Base-by-base conservation (phyloP, 148 eudicot genomes). In the Beta vulgaris region DNA sequence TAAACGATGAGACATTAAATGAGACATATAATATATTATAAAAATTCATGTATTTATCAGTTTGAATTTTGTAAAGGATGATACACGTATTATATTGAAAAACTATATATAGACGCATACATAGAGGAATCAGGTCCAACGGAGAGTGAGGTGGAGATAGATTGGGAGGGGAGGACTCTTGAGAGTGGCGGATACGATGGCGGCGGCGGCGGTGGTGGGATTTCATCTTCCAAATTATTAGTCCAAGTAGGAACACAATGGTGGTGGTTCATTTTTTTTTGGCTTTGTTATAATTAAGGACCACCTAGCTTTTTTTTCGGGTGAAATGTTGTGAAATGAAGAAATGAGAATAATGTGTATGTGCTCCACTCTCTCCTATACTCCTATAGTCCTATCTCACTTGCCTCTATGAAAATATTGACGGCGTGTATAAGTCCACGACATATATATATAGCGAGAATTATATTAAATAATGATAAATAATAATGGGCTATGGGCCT, bases 221-320 rank as follows among this genome's bases (percentile, higher is more conserved):
- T 42, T 15, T 34, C 76, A 65, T 86, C 85, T 0, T 87, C 86
- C 2, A 85, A 60, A 21, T 85, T 42, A 67, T 86, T 61, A 61
- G 12, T 85, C 91, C 89, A 86, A 60, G 83, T 83, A 19, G 91
- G 95, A 43, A 88, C 97, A 72, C 89, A 85, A 78, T 87, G 91
- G 54, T 70, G 71, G 34, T 71, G 79, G 80, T 79, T 87, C 95
- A 90, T 92, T 16, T 34, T 81, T 21, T 16, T 21, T 0, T 29
- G 13, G 11, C 25, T n/a, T 14, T 51, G 34, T 25, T 25, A 1
- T 40, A 12, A 67, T 25, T 2, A 66, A 15, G 23, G 11, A 16
- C n/a, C n/a, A n/a, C n/a, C n/a, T n/a, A n/a, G n/a, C n/a, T n/a
- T n/a, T n/a, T n/a, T n/a, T n/a, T n/a, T n/a, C n/a, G n/a, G n/a